These are phyloP conservation scores for Brassica balearica DNA, from an alignment of 441 rosid genomes.

Conservation along the genomic window DNA sequence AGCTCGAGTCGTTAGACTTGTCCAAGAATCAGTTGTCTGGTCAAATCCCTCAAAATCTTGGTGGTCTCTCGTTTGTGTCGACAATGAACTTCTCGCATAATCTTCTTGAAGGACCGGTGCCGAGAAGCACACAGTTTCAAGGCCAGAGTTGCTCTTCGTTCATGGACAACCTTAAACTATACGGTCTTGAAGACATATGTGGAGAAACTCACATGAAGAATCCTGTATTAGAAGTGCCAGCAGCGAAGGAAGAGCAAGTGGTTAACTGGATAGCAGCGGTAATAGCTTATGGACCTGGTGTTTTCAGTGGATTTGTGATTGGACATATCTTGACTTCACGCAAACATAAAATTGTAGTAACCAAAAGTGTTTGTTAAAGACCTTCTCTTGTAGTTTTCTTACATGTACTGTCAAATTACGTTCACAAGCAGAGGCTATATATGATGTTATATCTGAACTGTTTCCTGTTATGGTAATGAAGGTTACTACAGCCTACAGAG, in stretches of 20 bases:
- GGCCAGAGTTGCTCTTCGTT: background rate
- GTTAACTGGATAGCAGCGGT: background rate
- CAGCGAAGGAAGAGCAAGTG: background rate
- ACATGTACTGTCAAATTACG: conserved; percentile 49
- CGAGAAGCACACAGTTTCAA: background rate
- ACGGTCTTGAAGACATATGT: background rate
- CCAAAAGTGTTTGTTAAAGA: background rate
- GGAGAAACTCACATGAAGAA: background rate
- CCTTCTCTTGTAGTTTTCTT: background rate
- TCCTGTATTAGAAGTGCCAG: background rate
- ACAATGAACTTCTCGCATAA: background rate
- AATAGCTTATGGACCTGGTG: background rate
- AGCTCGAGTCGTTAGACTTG: background rate
- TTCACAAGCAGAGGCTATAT: conserved; percentile 66
- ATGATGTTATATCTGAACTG: conserved; percentile 56
- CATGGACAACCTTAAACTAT: background rate
- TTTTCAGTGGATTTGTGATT: background rate
- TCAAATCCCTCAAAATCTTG: background rate
- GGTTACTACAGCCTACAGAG: background rate
- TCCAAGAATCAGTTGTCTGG: background rate
- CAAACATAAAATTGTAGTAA: background rate
- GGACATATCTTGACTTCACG: background rate
- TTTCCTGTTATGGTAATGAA: background rate
- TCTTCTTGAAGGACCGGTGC: background rate
- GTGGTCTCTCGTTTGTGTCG: background rate